Percentiles rank a stretch among this genome's conserved stretches.
phyloP scores from a whole-genome alignment of 1,139 yeast genomes.

The Zygoascus meyerae region DNA sequence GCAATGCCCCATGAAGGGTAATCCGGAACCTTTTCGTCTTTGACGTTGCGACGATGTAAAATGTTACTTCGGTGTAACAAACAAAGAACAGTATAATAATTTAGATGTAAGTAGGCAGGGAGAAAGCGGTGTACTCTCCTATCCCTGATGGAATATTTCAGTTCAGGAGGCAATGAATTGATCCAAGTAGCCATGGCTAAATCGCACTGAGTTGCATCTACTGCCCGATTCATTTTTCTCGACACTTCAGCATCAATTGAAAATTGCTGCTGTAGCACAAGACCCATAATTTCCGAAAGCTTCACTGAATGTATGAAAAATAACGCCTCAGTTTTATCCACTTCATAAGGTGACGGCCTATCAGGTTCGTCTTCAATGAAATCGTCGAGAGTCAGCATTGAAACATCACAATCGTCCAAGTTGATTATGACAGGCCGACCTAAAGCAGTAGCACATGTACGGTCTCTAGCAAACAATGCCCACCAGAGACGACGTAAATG shows the following conservation, averaged over 20 bases:
- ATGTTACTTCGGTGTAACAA: constrained; percentile 66
- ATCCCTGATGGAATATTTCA: constrained; percentile 59
- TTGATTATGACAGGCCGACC: constrained; percentile 70
- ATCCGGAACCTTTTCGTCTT: constrained; percentile 41
- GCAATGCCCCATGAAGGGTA: constrained; percentile 83
- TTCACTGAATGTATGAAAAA: constrained; percentile 62
- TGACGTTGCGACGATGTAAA: constrained; percentile 29
- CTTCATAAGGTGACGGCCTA: constrained; percentile 40
- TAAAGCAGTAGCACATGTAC: constrained; percentile 67
- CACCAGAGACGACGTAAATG: constrained; percentile 75
- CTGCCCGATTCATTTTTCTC: constrained; percentile 42
- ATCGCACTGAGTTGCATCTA: constrained; percentile 67
- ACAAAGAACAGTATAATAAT: constrained; percentile 67
- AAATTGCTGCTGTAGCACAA: constrained; percentile 65
- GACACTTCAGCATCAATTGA: constrained; percentile 61
- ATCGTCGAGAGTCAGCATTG: constrained; percentile 63
- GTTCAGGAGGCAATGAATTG: constrained; percentile 57
- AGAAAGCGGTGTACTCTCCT: constrained; percentile 47
- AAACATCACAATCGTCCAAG: constrained; percentile 71
- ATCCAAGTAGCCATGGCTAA: constrained; percentile 79
- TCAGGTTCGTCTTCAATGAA: constrained; percentile 55
- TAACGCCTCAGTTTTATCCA: constrained; percentile 45
- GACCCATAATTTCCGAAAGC: constrained; percentile 68
- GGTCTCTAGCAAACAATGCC: constrained; percentile 68
- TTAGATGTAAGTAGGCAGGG: constrained; percentile 60